Evolutionary conservation across 2,329 filamentous ascomycete species (phyloP).

Genomic region (Pseudocercospora pini-densiflorae): DNA sequence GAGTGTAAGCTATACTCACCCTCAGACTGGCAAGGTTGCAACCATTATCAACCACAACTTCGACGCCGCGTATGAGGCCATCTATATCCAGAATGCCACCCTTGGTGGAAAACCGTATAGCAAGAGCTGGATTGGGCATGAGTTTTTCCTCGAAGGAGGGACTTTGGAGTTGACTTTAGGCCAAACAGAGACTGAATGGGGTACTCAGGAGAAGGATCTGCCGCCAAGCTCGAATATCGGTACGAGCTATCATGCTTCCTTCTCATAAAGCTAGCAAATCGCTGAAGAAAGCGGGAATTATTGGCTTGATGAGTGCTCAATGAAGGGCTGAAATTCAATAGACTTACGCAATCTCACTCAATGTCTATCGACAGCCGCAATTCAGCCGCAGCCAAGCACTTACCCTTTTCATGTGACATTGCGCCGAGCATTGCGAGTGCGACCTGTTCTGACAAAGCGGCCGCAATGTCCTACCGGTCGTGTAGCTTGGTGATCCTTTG

Average conservation of each 20-base stretch:
- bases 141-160: slow-evolving; percentile 30
- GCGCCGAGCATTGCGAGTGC: too few species aligned
- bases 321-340: too few species aligned
- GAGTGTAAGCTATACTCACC: slow-evolving; percentile 31
- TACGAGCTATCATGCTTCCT: not conserved
- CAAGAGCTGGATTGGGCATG: slow-evolving; percentile 33
- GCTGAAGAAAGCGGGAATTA: too few species aligned
- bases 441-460: too few species aligned
- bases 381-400: too few species aligned
- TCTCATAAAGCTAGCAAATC: not conserved
- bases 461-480: too few species aligned
- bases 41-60: slow-evolving; percentile 38
- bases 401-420: too few species aligned
- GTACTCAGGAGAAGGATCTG: slow-evolving; percentile 37
- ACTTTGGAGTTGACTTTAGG: slow-evolving; percentile 30
- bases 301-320: too few species aligned
- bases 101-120: slow-evolving; percentile 27
- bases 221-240: slow-evolving; percentile 24
- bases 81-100: slow-evolving; percentile 33
- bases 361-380: too few species aligned
- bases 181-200: slow-evolving; percentile 29
- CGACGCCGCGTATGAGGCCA: slow-evolving; percentile 39
- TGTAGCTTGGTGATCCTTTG: too few species aligned
- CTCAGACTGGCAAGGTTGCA: slow-evolving; percentile 27
- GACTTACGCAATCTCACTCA: too few species aligned